Evolutionary conservation across 257 asterid species (phyloP), one percentile per base, ranked within the genome.

Genomic region (Dorcoceras hygrometricum): DNA sequence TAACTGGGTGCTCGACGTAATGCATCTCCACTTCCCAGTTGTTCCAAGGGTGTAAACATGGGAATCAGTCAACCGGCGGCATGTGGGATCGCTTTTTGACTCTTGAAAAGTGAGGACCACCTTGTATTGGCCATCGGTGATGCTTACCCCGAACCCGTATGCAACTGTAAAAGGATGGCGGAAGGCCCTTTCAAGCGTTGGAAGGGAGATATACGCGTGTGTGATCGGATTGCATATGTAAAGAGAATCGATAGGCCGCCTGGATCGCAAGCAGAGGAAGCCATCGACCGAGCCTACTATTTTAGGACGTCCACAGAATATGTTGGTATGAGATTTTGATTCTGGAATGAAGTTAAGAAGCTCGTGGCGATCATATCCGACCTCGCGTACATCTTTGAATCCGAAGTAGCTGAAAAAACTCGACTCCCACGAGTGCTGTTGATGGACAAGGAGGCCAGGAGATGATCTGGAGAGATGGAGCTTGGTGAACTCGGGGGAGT

Each of bases 121-220:
- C 73, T 80, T 80, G 53, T 77, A 48, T n/a, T 71, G 65, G 34
- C 70, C 48, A 16, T 23, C 72, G 2, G 4, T 11, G 43, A 59
- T 53, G 70, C 83, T 79, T 16, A 29, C 66, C 2, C 91, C 89
- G 6, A 85, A 79, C 54, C 91, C 91, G 11, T 75, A 73, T 0
- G 71, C 68, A 31, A 57, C 69, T 10, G 5, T 22, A 16, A 43
- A 48, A 14, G 77, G 81, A 56, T 62, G 70, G 0, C 10, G 32
- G 16, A 26, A 48, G 0, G 3, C 14, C 2, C 76, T 71, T 20
- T 53, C 66, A 3, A 65, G 77, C 25, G 5, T 10, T 3, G 70
- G 79, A 51, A 84, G 67, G 6, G 65, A 10, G 28, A 76, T 69
- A 25, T 62, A 78, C 3, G 78, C 81, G 0, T 76, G 76, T 2